phyloP scores from a whole-genome alignment of 2,329 filamentous ascomycete genomes.

The Xylariaceae sp. region DNA sequence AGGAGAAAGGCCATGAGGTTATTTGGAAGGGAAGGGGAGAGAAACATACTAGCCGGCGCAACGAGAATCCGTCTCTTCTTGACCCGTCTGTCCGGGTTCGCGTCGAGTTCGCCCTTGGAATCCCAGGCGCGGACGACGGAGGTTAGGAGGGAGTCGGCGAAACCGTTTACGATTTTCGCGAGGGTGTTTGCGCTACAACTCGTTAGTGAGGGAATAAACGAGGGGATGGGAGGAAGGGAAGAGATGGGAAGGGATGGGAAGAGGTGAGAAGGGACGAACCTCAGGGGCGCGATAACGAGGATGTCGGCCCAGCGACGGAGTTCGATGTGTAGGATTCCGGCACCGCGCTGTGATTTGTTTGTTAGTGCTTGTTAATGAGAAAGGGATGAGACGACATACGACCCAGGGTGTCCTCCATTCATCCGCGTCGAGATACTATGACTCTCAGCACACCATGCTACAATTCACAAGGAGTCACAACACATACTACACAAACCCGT shows the following conservation, averaged over 20 bases:
- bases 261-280: constrained; percentile 2
- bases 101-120: constrained; percentile 56
- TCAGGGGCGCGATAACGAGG: constrained; percentile 70
- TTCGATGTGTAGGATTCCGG: constrained; percentile 86
- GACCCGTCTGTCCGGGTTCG: constrained; percentile 4
- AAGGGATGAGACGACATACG: constrained; percentile 5
- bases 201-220: no score
- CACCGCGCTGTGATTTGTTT: constrained; percentile 46
- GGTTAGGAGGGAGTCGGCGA: constrained; percentile 72
- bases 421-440: constrained; percentile 66
- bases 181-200: constrained; percentile 77
- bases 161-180: constrained; percentile 74
- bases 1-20: no score
- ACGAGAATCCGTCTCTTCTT: constrained; percentile 65
- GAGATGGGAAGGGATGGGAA: neutral
- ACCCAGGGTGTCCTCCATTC: constrained; percentile 80
- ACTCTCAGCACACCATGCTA: constrained; percentile 8
- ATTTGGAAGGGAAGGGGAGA: neutral
- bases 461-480: neutral
- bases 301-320: constrained; percentile 73
- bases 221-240: neutral
- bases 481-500: constrained; percentile 10
- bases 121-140: constrained; percentile 84
- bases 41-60: constrained; percentile 44
- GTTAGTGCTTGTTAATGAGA: constrained; percentile 1